Evolutionary conservation across 2,329 filamentous ascomycete species (phyloP).

Genomic region (Didymella arachidicola): DNA sequence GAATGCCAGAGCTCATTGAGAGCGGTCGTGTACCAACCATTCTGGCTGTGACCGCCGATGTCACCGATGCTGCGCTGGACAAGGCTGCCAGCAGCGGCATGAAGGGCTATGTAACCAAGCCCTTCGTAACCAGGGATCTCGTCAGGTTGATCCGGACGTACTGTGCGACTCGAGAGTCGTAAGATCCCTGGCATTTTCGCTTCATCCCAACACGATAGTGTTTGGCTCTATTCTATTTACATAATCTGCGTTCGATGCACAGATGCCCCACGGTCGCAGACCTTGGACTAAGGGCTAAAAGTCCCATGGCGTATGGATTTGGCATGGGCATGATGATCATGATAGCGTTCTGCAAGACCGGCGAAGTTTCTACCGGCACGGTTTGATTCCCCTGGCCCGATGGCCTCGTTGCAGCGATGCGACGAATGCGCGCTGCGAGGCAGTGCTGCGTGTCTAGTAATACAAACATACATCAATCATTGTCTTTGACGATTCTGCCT

Average conservation of each 20-base stretch:
- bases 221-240: constrained; percentile 24
- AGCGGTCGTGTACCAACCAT: constrained; percentile 53
- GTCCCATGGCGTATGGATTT: constrained; percentile 18
- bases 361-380: constrained; percentile 19
- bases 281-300: constrained; percentile 1
- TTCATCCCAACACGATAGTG: constrained; percentile 14
- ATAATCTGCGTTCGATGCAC: constrained; percentile 23
- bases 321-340: constrained; percentile 29
- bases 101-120: constrained; percentile 74
- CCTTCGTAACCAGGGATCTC: constrained; percentile 69
- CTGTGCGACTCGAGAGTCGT: constrained; percentile 39
- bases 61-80: constrained; percentile 68
- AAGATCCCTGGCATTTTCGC: constrained; percentile 5
- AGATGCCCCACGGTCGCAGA: constrained; percentile 6
- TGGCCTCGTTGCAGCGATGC: constrained; percentile 14
- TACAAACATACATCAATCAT: constrained; percentile 8
- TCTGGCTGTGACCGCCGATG: constrained; percentile 71
- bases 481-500: background rate
- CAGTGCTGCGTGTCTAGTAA: constrained; percentile 12
- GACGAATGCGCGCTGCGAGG: constrained; percentile 13
- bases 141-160: constrained; percentile 65
- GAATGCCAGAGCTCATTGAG: constrained; percentile 54
- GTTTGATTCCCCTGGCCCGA: constrained; percentile 22
- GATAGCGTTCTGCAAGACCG: constrained; percentile 27
- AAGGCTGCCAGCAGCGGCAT: constrained; percentile 69